Base-by-base conservation (phyloP, 768 basidiomycete genomes). In the Kwoniella dendrophila region DNA sequence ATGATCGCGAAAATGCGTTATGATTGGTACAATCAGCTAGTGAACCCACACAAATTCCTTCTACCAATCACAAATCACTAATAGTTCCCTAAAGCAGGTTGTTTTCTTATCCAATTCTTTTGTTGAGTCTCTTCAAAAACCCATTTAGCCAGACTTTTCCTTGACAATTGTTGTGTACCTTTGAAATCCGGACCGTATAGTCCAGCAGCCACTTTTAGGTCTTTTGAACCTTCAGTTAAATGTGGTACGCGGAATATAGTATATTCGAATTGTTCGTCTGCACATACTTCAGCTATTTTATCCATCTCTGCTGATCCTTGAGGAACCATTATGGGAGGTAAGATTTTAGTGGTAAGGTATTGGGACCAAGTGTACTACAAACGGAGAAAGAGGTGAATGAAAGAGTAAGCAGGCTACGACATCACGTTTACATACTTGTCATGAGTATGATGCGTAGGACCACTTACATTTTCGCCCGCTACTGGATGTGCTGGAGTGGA, bases 241-340 rank as follows among this genome's bases (percentile, higher is more conserved):
- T 50, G 47, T 16, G 58, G 58, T 11, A 59, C 58, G 5, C 58
- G 58, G 49, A 59, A 59, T 27, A 59, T 59, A 18, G 58, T 59
- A 22, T 59, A 59, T 36, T 51, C 58, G 43, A 59, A 59, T 11
- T 51, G 36, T 6, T 40, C 38, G 33, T 59, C 58, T 1, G 58
- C 58, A 27, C 49, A 52, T 24, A 52, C 22, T 7, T 48, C 29
- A 8, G 10, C 48, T 11, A 59, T 59, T 6, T 48, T 50, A 22
- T 33, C 49, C 58, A 59, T 59, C 29, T 59, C 58, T 20, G 58
- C 58, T 24, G 36, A 38, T 3, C 58, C 58, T 38, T 59, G 58
- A n/a, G 58, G 58, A 12, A 59, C 33, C 27, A 59, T 20, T 4
- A 18, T 24, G 1, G 58, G 38, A 4, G 58, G 58, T 26, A 59